Evolutionary conservation across 2,329 filamentous ascomycete genomes (phyloP).

Genomic region (Xylariales sp.): DNA sequence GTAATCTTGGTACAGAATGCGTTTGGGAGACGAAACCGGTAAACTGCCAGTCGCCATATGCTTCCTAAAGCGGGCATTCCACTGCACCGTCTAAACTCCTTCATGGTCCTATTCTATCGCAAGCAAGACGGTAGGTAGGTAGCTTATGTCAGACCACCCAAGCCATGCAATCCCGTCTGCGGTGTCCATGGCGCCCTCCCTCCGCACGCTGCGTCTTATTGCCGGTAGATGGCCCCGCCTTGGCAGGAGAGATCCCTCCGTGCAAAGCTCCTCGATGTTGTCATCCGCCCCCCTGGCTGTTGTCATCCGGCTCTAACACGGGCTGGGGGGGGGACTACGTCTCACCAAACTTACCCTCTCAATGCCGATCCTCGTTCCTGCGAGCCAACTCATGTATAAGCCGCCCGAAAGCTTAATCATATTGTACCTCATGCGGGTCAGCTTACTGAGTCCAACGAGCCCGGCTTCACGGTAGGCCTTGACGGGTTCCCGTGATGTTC

Average conservation of each 20-base stretch:
- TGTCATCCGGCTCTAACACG: conserved; percentile 27
- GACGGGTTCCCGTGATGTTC: neutral
- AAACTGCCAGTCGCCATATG: too few relatives aligned
- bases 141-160: conserved; percentile 20
- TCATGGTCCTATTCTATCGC: too few relatives aligned
- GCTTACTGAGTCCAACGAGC: conserved; percentile 12
- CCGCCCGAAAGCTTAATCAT: conserved; percentile 15
- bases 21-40: neutral
- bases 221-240: neutral
- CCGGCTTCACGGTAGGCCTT: neutral
- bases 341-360: neutral
- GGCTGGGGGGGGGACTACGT: neutral
- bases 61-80: neutral
- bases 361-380: neutral
- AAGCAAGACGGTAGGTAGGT: neutral
- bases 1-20: neutral
- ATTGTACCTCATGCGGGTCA: conserved; percentile 17
- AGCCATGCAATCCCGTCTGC: neutral
- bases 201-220: neutral
- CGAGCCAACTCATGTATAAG: neutral
- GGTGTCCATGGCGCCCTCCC: neutral
- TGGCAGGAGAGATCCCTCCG: neutral
- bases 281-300: conserved; percentile 16
- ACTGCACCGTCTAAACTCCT: neutral
- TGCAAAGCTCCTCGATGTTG: conserved; percentile 16